phyloP scores from a whole-genome alignment of 768 basidiomycete genomes.

The Rhodotorula paludigena region DNA sequence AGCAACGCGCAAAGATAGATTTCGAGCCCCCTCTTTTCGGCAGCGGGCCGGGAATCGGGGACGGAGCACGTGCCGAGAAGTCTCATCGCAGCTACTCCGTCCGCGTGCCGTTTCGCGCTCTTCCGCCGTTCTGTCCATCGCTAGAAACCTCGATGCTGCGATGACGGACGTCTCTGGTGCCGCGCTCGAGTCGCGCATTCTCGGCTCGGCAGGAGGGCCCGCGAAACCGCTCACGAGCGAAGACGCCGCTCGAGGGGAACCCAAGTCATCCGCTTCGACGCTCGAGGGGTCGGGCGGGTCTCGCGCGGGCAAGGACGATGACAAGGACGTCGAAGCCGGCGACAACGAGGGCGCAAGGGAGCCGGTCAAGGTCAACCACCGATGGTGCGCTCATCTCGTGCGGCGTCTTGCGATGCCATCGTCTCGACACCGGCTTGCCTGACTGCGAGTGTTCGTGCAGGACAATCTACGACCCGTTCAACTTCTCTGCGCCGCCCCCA shows the following conservation, averaged over 20 bases:
- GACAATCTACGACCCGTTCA: conserved; percentile 26
- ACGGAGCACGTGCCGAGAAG: too few species aligned
- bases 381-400: not conserved
- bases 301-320: not conserved
- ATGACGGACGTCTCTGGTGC: not conserved
- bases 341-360: not conserved
- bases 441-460: conserved; percentile 1
- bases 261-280: not conserved
- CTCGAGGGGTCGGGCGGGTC: not conserved
- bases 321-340: not conserved
- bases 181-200: not conserved
- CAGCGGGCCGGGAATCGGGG: too few species aligned
- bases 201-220: not conserved
- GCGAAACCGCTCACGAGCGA: not conserved
- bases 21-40: too few species aligned
- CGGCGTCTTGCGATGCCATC: not conserved
- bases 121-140: not conserved
- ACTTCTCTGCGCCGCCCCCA: not conserved
- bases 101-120: not conserved
- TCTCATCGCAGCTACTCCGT: not conserved
- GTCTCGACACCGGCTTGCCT: too few species aligned
- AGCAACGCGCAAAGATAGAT: too few species aligned
- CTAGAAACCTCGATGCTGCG: not conserved
- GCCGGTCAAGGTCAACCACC: not conserved
- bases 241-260: not conserved